Base-by-base conservation (phyloP, 2,329 filamentous ascomycete species). In the Botrytis medusae region DNA sequence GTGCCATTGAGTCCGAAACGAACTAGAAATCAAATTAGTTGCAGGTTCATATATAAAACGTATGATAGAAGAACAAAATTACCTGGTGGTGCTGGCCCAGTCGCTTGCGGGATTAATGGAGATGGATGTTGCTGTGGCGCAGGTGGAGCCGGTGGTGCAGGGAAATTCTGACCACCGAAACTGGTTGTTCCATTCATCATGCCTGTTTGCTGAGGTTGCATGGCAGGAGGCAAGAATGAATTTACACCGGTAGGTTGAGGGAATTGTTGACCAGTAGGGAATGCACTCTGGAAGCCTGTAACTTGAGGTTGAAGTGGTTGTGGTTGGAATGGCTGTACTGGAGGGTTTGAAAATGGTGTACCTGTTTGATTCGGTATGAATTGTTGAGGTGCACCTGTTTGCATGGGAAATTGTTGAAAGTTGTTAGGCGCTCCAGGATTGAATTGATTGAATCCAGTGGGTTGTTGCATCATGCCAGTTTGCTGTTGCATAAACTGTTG, bases 1-100 rank as follows among this genome's bases (percentile, higher is more conserved):
- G 90, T 85, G 67, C 86, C 85, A 73, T 89, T 87, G 51, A 97
- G 91, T 57, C 96, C 96, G 81, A 99, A 99, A 74, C 94, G 89
- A 29, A 99, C 91, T 73, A 22, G 16, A 37, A 42, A 25, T 22
- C 12, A 46, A 25, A 20, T 73, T 54, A 73, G 72, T 37, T 29
- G 10, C 12, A 46, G 18, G 18, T 48, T 34, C 32, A 40, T 16
- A 62, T 22, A 8, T 1, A 2, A 65, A 37, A 37, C n/a, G 18
- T 22, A 14, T 42, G 29, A 12, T 34, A 25, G 12, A 44, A 54
- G 32, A 7, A 67, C 4, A 16, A 22, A 60, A n/a, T 73, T 73
- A 73, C 72, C 72, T 37, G 94, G 90, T 63, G 96, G 96, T 32
- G 95, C 86, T 10, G 96, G 96, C 0, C 93, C 93, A 14, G 93